A percentile compares a stretch with the other conserved stretches of the same genome.
These are phyloP conservation scores for Nepenthes alata DNA, from an alignment of 179 eudicot species.

Conservation along the genomic window DNA sequence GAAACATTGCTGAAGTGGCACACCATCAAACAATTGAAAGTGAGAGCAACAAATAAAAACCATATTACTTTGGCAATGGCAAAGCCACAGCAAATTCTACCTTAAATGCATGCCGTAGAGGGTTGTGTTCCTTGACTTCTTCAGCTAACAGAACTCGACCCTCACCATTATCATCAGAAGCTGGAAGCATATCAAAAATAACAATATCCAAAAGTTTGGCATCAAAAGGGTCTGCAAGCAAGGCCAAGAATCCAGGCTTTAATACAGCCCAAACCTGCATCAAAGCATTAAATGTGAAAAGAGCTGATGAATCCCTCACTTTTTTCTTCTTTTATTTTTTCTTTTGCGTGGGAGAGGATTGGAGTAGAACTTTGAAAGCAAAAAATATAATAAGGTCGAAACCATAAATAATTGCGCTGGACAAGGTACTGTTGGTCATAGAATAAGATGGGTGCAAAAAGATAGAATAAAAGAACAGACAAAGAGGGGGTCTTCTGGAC, in stretches of 20 bases:
- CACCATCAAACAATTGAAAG: neutral
- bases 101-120: slow-evolving; percentile 55
- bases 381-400: too few relatives aligned
- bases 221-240: slow-evolving; percentile 53
- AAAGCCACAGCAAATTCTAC: slow-evolving; percentile 16
- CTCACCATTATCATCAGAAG: slow-evolving; percentile 54
- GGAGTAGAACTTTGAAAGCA: too few relatives aligned
- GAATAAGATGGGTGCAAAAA: too few relatives aligned
- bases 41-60: neutral
- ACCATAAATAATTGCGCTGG: too few relatives aligned
- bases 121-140: slow-evolving; percentile 53
- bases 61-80: neutral
- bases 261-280: slow-evolving; percentile 68
- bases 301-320: too few relatives aligned
- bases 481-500: too few relatives aligned
- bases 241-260: slow-evolving; percentile 69
- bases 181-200: slow-evolving; percentile 59
- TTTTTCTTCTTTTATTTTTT: too few relatives aligned
- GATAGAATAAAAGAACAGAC: too few relatives aligned
- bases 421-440: too few relatives aligned
- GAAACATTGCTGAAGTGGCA: too few relatives aligned
- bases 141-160: slow-evolving; percentile 48
- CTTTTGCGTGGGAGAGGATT: too few relatives aligned
- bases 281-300: too few relatives aligned
- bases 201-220: slow-evolving; percentile 46